A percentile compares a stretch with the other conserved stretches of the same genome.
These are phyloP conservation scores for Perilla frutescens DNA, from an alignment of 257 asterid species.

Conservation along the genomic window DNA sequence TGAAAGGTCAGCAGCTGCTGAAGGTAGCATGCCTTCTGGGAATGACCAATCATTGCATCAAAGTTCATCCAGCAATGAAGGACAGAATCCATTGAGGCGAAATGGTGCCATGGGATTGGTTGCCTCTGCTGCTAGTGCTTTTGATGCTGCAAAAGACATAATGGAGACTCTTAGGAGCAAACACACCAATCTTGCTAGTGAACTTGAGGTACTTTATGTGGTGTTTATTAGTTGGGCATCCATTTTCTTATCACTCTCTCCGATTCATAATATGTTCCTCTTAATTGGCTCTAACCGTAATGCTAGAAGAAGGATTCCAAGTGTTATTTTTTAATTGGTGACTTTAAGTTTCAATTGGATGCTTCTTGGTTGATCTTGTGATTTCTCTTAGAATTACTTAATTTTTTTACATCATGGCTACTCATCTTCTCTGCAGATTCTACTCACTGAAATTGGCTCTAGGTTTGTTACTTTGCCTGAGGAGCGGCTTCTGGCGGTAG, in stretches of 20 bases:
- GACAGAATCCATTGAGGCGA: conserved; percentile 82
- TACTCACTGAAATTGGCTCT: conserved; percentile 97
- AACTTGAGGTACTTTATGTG: conserved; percentile 79
- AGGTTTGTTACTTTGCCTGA: conserved; percentile 96
- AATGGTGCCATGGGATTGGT: conserved; percentile 80
- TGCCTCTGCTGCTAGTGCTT: conserved; percentile 95
- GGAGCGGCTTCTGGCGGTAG: conserved; percentile 98
- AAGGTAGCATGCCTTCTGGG: conserved; percentile 71
- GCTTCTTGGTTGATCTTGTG: conserved; percentile 21
- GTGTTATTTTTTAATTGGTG: conserved; percentile 14
- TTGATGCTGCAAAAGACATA: conserved; percentile 98
- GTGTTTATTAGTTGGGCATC: conserved; percentile 25
- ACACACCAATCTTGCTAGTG: conserved; percentile 94
- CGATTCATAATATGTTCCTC: conserved; percentile 6
- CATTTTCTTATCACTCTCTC: conserved; percentile 22
- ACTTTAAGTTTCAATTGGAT: conserved; percentile 5
- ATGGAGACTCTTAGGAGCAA: conserved; percentile 98
- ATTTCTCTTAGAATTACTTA: conserved; percentile 17
- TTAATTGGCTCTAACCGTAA: conserved; percentile 8
- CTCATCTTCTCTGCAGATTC: conserved; percentile 55
- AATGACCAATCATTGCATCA: conserved; percentile 74
- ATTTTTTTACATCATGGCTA: conserved; percentile 16
- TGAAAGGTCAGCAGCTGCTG: conserved; percentile 74
- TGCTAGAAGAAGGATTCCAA: conserved; percentile 4
- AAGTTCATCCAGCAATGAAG: conserved; percentile 68